Base-by-base conservation (phyloP, 768 basidiomycete species). In the Boletus eberwhitei region DNA sequence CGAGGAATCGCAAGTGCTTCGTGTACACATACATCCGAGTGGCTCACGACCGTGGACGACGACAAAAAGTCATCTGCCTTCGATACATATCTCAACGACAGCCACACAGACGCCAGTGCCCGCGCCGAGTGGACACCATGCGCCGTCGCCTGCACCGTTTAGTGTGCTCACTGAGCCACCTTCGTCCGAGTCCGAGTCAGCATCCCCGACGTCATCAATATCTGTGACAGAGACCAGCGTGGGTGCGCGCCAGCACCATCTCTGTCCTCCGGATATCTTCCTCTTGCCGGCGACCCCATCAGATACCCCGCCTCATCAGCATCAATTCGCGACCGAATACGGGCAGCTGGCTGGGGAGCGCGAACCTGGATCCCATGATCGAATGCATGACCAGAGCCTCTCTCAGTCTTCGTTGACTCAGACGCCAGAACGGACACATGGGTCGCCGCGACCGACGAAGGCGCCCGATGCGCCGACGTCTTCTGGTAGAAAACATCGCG, bases 401-500 rank as follows among this genome's bases (percentile, higher is more conserved):
- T 22, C 35, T 21, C 59, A 51, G 17, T 37, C 63, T 16, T 34
- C 16, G 19, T n/a, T 51, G 53, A 3, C 36, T 9, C 58, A 36
- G 46, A 42, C 22, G 17, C 67, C 54, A 16, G 59, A 53, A 38
- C 62, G 63, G 47, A 35, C 14, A 40, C 58, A 60, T 0, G 58
- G 60, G 16, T 67, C 59, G 1, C 54, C 59, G 8, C 47, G 59
- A 38, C 60, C 63, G 41, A 51, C 57, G 22, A 60, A 48, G 53
- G 12, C 24, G 14, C 37, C 50, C 1, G 62, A 60, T 5, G n/a
- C 50, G 32, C 62, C 64, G 19, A 55, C 52, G 40, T 51, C 59
- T 5, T 59, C 57, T 35, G 53, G 57, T 2, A 69, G 74, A 54
- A 77, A 73, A 53, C 80, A 78, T 56, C 75, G 81, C 5, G 77